Conservation (phyloP, 2,329 filamentous ascomycete species). For the Colletotrichum lupini region DNA sequence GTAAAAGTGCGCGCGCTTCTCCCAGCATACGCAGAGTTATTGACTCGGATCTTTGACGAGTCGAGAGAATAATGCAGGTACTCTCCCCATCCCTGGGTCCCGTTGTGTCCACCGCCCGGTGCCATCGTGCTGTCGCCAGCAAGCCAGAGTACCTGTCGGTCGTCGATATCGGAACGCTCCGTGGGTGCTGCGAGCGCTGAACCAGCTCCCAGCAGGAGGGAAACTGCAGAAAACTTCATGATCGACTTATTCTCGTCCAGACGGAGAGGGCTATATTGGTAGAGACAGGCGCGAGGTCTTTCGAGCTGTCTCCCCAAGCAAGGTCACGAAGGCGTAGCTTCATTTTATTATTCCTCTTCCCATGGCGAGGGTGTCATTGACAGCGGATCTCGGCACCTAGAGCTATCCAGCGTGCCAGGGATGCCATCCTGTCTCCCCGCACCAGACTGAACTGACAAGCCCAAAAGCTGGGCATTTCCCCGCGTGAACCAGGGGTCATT, state of each 20-base stretch:
- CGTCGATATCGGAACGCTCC: neutral
- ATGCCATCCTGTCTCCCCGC: slow-evolving; percentile 10
- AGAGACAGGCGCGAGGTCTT: neutral
- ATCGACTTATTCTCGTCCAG: neutral
- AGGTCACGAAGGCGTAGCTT: too few relatives aligned
- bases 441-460: neutral
- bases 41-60: slow-evolving; percentile 43
- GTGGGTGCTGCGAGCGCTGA: slow-evolving; percentile 8
- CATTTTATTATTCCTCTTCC: neutral
- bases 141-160: slow-evolving; percentile 59
- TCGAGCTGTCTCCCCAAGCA: neutral
- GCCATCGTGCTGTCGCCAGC: slow-evolving; percentile 74
- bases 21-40: slow-evolving; percentile 76
- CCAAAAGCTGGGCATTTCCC: slow-evolving; percentile 13
- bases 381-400: slow-evolving; percentile 25
- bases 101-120: slow-evolving; percentile 48
- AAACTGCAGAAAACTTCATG: slow-evolving; percentile 2
- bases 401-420: neutral
- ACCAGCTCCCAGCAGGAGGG: slow-evolving; percentile 2
- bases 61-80: slow-evolving; percentile 64
- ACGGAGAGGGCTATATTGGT: too few relatives aligned
- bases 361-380: neutral
- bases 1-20: slow-evolving; percentile 74
- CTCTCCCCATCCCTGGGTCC: slow-evolving; percentile 70
- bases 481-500: neutral